Conservation (phyloP, 2,329 filamentous ascomycete species). For the Fusarium continuum region DNA sequence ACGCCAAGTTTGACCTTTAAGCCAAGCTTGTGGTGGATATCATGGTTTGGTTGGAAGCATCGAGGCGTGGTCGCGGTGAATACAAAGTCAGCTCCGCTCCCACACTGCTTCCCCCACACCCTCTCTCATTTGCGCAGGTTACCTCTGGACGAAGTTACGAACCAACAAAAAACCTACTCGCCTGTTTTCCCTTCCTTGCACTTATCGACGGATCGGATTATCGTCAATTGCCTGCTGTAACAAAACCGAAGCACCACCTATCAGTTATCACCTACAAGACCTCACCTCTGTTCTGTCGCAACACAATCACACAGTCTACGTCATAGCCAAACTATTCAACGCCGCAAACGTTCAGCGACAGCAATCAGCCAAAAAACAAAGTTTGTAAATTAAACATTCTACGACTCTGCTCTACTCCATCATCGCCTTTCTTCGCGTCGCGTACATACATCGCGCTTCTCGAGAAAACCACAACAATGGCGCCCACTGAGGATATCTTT, state of each 20-base stretch:
- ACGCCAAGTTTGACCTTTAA: slow-evolving; percentile 14
- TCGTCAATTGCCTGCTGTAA: slow-evolving; percentile 1
- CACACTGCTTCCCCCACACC: slow-evolving; percentile 4
- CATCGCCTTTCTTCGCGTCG: too few relatives aligned
- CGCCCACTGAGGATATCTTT: slow-evolving; percentile 26
- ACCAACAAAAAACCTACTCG: background rate
- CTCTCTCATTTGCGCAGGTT: background rate
- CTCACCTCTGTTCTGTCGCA: slow-evolving; percentile 4
- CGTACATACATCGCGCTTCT: slow-evolving; percentile 1
- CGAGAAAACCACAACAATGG: slow-evolving; percentile 21
- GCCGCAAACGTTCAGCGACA: slow-evolving; percentile 11
- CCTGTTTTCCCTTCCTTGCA: slow-evolving; percentile 10
- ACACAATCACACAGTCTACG: slow-evolving; percentile 6
- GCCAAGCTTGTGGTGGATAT: slow-evolving; percentile 22
- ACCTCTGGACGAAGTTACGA: background rate
- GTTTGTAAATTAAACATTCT: background rate
- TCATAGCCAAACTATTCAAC: slow-evolving; percentile 15
- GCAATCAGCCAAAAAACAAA: background rate
- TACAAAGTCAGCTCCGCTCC: slow-evolving; percentile 24
- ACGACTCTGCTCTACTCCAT: background rate
- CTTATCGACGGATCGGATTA: background rate
- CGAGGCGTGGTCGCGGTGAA: slow-evolving; percentile 2
- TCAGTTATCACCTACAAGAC: background rate
- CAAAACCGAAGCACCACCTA: slow-evolving; percentile 5
- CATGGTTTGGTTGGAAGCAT: slow-evolving; percentile 1